phyloP scores from a whole-genome alignment of 2,329 filamentous ascomycete species.

The Fusarium ramigenum region DNA sequence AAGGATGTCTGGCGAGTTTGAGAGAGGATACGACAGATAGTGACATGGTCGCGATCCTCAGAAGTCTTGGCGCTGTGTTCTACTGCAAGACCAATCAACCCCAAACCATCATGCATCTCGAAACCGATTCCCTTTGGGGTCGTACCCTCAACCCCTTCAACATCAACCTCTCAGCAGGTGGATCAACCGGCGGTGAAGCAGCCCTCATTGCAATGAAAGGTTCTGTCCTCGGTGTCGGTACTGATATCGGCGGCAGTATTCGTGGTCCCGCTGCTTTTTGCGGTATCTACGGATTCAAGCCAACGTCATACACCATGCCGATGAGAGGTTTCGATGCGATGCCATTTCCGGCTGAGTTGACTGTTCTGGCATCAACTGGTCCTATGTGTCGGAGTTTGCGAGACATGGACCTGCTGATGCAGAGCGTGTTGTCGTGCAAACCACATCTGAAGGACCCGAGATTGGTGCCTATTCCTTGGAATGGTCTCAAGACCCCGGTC shows the following conservation, averaged over 20 bases:
- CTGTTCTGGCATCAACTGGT: constrained; percentile 19
- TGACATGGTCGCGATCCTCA: constrained; percentile 62
- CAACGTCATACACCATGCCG: not conserved
- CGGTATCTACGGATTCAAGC: not conserved
- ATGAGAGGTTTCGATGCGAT: constrained; percentile 19
- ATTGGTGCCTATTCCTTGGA: constrained; percentile 46
- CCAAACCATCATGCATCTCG: constrained; percentile 54
- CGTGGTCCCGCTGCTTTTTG: not conserved
- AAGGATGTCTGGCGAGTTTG: not conserved
- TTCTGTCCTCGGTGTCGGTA: not conserved
- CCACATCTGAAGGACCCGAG: constrained; percentile 2
- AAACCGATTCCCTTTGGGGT: constrained; percentile 68
- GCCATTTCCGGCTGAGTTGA: constrained; percentile 47
- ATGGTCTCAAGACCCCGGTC: constrained; percentile 47
- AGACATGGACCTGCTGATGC: not conserved
- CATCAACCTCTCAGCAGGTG: constrained; percentile 65
- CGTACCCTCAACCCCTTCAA: constrained; percentile 68
- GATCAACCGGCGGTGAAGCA: constrained; percentile 65
- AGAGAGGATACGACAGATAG: constrained; percentile 17
- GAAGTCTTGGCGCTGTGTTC: constrained; percentile 69
- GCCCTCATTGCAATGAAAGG: constrained; percentile 47
- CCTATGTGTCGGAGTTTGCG: not conserved
- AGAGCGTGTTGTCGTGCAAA: not conserved
- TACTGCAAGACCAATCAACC: constrained; percentile 75
- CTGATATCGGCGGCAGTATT: not conserved